These are phyloP conservation scores for Cystobasidium sp. DNA, from an alignment of 1,284 basidiomycete species.

Conservation along the genomic window DNA sequence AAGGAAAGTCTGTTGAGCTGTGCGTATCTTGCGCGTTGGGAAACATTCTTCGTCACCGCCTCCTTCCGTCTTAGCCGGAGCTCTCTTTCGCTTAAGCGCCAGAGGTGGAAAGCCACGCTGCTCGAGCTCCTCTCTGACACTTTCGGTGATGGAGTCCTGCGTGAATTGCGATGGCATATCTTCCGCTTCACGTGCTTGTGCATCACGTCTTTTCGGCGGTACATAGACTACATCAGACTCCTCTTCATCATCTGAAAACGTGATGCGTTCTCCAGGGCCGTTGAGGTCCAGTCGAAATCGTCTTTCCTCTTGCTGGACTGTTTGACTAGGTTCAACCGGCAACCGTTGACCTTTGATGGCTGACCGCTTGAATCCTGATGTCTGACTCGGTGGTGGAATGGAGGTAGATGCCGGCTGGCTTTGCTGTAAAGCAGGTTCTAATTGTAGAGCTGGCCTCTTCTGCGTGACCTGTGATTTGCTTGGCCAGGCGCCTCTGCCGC, in stretches of 20 bases:
- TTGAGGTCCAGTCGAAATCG: slow-evolving; percentile 17
- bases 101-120: slow-evolving; percentile 1
- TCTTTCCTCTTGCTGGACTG: neutral
- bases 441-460: neutral
- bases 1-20: too few species aligned
- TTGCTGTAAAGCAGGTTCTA: neutral
- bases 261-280: slow-evolving; percentile 11
- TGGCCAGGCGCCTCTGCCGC: slow-evolving; percentile 9
- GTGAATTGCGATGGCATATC: neutral
- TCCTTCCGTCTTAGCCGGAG: too few species aligned
- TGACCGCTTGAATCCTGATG: neutral
- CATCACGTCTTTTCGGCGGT: neutral
- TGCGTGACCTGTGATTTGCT: slow-evolving; percentile 5
- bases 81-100: neutral
- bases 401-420: neutral
- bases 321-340: neutral
- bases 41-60: too few species aligned
- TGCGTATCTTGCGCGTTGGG: too few species aligned
- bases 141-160: neutral
- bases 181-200: neutral
- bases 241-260: slow-evolving; percentile 5
- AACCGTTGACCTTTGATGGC: slow-evolving; percentile 9
- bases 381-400: neutral
- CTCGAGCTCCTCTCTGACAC: neutral
- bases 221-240: neutral